Conservation (phyloP, 805 yeast genomes). For the Candida coleopterorum region DNA sequence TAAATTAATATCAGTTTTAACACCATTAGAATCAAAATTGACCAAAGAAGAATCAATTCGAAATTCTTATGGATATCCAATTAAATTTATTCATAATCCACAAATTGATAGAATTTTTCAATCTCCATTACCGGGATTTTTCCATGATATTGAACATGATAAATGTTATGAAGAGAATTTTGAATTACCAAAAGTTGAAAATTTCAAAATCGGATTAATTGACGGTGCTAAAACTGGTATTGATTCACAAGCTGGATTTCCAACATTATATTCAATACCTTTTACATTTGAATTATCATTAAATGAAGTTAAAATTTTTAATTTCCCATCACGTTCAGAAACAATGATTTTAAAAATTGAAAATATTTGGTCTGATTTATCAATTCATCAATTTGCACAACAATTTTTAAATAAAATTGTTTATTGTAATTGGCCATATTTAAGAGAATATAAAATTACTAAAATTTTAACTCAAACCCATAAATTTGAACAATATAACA, state of each 20-base stretch:
- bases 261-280: conserved; percentile 70
- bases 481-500: conserved; percentile 40
- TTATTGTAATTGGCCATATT: conserved; percentile 86
- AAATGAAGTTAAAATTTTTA: conserved; percentile 72
- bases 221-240: conserved; percentile 66
- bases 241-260: conserved; percentile 85
- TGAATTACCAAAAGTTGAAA: conserved; percentile 44
- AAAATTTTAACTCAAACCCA: conserved; percentile 52
- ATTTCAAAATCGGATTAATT: conserved; percentile 51
- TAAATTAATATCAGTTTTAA: conserved; percentile 68
- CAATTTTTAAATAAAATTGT: conserved; percentile 58
- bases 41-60: conserved; percentile 67
- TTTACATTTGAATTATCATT: conserved; percentile 49
- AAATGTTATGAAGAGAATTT: conserved; percentile 67
- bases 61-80: conserved; percentile 69
- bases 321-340: conserved; percentile 77
- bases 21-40: conserved; percentile 56
- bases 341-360: conserved; percentile 67
- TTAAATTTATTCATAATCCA: conserved; percentile 70
- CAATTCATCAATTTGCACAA: conserved; percentile 61
- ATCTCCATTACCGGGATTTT: conserved; percentile 73
- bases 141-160: conserved; percentile 73
- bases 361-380: conserved; percentile 49
- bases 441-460: conserved; percentile 72
- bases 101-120: conserved; percentile 63